phyloP scores from a whole-genome alignment of 169 alveolate species.

The Cryptosporidium muris region DNA sequence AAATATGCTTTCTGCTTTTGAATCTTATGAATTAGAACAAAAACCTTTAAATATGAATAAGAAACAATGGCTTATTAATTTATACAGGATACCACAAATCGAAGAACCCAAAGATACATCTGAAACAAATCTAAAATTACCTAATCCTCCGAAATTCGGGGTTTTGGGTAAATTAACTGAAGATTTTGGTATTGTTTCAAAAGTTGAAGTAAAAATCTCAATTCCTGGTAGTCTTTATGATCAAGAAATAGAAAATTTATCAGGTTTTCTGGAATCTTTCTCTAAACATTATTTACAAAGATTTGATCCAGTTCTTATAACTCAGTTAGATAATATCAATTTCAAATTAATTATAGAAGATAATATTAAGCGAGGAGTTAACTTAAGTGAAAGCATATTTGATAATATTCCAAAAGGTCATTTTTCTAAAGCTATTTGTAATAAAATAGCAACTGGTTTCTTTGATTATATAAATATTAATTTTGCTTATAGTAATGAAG shows the following conservation, averaged over 20 bases:
- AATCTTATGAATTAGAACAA: slow-evolving; percentile 16
- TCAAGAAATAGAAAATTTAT: not conserved
- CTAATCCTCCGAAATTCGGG: slow-evolving; percentile 29
- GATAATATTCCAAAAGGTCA: not conserved
- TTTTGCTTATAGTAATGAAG: slow-evolving; percentile 48
- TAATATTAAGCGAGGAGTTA: not conserved
- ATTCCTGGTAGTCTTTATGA: slow-evolving; percentile 21
- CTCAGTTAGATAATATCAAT: slow-evolving; percentile 12
- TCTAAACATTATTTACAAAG: slow-evolving; percentile 21
- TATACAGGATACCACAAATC: slow-evolving; percentile 67
- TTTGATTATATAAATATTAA: slow-evolving; percentile 20
- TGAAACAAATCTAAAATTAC: slow-evolving; percentile 14
- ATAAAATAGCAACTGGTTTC: slow-evolving; percentile 35
- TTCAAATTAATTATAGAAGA: not conserved
- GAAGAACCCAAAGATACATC: slow-evolving; percentile 35
- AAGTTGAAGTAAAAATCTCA: slow-evolving; percentile 3
- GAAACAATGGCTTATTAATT: slow-evolving; percentile 51
- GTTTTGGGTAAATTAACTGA: not conserved
- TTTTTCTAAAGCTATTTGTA: not conserved
- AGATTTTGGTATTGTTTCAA: not conserved
- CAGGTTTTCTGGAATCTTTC: slow-evolving; percentile 14
- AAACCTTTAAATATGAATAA: slow-evolving; percentile 43
- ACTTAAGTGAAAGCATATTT: slow-evolving; percentile 4
- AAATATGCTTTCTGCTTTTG: slow-evolving; percentile 64
- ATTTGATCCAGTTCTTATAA: not conserved